A percentile compares a stretch with the other conserved stretches of the same genome.
phyloP scores from a whole-genome alignment of 2,329 filamentous ascomycete genomes.

The Fusarium setosum region DNA sequence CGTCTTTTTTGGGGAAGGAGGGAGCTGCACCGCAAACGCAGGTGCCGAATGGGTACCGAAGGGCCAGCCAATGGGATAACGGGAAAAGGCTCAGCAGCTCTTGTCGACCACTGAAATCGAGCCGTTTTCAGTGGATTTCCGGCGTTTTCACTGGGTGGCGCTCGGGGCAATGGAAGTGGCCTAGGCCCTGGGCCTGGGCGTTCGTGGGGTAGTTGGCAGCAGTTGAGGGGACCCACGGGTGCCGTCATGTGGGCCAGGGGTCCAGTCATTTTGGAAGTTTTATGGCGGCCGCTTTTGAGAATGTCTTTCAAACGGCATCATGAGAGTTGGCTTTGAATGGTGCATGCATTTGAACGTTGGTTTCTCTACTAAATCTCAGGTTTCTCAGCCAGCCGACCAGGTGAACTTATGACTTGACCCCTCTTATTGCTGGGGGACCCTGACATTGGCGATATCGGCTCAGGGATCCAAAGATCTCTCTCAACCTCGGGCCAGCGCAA shows the following conservation, averaged over 20 bases:
- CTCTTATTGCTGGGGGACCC: background rate
- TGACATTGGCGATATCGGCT: background rate
- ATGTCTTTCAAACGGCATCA: no score
- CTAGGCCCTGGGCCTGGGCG: constrained; percentile 11
- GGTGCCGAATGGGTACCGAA: background rate
- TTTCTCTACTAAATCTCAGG: no score
- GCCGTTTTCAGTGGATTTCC: background rate
- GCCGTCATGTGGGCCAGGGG: background rate
- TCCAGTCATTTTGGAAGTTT: no score
- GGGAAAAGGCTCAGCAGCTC: background rate
- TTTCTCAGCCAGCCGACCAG: no score
- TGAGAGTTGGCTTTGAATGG: no score
- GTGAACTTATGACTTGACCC: no score
- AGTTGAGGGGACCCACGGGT: constrained; percentile 10
- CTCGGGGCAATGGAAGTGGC: constrained; percentile 43
- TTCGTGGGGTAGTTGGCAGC: constrained; percentile 8
- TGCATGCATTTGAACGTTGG: no score
- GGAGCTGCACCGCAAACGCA: background rate
- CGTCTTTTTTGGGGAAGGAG: constrained; percentile 8
- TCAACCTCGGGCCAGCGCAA: background rate
- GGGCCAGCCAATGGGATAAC: constrained; percentile 18
- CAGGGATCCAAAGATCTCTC: constrained; percentile 2
- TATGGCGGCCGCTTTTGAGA: no score
- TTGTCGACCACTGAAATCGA: background rate
- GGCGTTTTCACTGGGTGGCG: background rate